Evolutionary conservation across 345 rosid genomes (phyloP), one percentile per base, ranked within the genome.

Genomic region (Gossypium mustelinum): DNA sequence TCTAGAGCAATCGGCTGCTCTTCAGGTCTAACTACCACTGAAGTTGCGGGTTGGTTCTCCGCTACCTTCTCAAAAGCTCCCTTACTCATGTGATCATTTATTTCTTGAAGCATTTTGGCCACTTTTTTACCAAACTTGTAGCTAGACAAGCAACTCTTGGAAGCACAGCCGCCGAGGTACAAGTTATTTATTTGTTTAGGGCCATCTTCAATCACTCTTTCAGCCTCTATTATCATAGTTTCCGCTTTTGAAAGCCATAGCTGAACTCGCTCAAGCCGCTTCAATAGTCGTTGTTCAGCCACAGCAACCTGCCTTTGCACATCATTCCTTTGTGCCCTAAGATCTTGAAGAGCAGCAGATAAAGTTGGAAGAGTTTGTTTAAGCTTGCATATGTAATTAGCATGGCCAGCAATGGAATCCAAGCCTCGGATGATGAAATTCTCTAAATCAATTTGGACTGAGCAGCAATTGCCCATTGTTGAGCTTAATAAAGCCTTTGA

Each of bases 41-140:
- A 48, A 48, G 52, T 12, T 48, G 16, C 17, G 20, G 16, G 48
- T 4, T 0, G 0, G 3, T 39, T 17, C n/a, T 11, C 64, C 0
- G 77, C 81, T 60, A 83, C 79, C 11, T 62, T 77, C 11, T 72
- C 79, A 47, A 83, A 83, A 11, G 57, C 79, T 75, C 83, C 83
- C 70, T 75, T 56, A 12, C 71, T 72, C 68, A 72, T 80, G 16
- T 77, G 67, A 44, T 78, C 75, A 13, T 59, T 67, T 60, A 83
- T 76, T 68, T 77, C 81, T 72, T 68, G 73, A 14, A 75, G 48
- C 70, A 72, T 75, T 73, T 75, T 75, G 69, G 75, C 70, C 43
- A 83, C 62, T 67, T 73, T 78, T 75, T 74, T 75, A 52, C 79
- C 83, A 54, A 75, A 29, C 55, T 78, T 78, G 39, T 66, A 18